A percentile compares a stretch with the other conserved stretches of the same genome.
Conservation (phyloP, 192 early-diverging fungal genomes). For the Backusella sp. region DNA sequence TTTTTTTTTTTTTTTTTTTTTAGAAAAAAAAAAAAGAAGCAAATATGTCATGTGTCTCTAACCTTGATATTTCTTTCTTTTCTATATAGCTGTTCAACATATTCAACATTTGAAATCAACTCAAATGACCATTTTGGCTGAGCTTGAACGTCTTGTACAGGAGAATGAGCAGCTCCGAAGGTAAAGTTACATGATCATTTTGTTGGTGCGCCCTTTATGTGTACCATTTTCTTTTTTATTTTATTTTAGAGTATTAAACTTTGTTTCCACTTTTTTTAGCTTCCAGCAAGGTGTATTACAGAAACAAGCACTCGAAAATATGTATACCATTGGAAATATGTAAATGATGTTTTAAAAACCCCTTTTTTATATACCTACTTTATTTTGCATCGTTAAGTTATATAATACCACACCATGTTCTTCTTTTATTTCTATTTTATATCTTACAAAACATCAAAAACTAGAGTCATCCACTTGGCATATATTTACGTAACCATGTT, state of each 20-base stretch:
- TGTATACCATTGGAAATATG: constrained; percentile 33
- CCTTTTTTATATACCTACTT: constrained; percentile 10
- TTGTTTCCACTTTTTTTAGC: constrained; percentile 6
- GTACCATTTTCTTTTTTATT: not conserved
- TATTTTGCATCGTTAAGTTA: constrained; percentile 14
- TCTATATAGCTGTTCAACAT: constrained; percentile 36
- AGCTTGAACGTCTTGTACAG: constrained; percentile 36
- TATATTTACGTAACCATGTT: constrained; percentile 10
- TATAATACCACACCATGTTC: constrained; percentile 7
- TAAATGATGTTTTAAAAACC: constrained; percentile 16
- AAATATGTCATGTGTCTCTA: not conserved
- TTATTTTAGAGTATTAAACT: not conserved
- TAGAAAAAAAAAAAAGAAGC: not conserved
- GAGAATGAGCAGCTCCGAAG: constrained; percentile 37
- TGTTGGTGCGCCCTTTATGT: constrained; percentile 1
- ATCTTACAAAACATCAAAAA: not conserved
- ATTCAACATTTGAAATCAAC: constrained; percentile 43
- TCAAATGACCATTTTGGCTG: constrained; percentile 33
- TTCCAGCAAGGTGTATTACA: constrained; percentile 36
- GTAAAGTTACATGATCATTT: constrained; percentile 23
- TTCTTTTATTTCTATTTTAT: not conserved
- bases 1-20: no score
- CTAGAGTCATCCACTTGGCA: constrained; percentile 10
- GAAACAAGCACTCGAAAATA: constrained; percentile 39
- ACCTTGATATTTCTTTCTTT: not conserved